These are phyloP conservation scores for Chrysosporium queenslandicum DNA, from an alignment of 2,329 filamentous ascomycete genomes.

Conservation along the genomic window DNA sequence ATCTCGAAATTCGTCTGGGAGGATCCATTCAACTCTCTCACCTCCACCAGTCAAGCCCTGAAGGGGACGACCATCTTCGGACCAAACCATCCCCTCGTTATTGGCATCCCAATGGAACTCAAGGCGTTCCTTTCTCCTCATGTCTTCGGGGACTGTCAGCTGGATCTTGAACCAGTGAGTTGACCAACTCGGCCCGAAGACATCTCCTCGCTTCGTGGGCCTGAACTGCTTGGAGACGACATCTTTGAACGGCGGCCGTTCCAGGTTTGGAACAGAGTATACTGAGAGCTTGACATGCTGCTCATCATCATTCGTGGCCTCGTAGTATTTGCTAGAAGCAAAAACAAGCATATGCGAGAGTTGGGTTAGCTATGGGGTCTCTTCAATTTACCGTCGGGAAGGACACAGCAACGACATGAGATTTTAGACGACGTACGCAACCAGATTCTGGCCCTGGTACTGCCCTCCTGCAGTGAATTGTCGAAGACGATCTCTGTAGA, in stretches of 20 bases:
- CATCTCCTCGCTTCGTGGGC: slow-evolving; percentile 62
- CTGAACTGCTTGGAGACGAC: slow-evolving; percentile 67
- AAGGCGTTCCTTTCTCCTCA: slow-evolving; percentile 67
- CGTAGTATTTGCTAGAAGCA: slow-evolving; percentile 55
- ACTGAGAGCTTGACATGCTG: slow-evolving; percentile 75
- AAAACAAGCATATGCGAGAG: background rate
- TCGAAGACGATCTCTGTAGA: slow-evolving; percentile 73
- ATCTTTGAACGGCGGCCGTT: slow-evolving; percentile 76
- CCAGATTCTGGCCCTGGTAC: slow-evolving; percentile 64
- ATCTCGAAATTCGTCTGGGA: slow-evolving; percentile 71
- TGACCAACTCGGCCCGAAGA: slow-evolving; percentile 89
- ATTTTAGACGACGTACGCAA: slow-evolving; percentile 46
- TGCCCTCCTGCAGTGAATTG: slow-evolving; percentile 73
- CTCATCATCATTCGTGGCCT: slow-evolving; percentile 56
- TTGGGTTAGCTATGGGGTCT: background rate
- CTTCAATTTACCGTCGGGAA: background rate
- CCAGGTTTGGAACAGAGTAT: slow-evolving; percentile 70
- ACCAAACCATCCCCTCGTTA: slow-evolving; percentile 93
- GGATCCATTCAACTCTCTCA: slow-evolving; percentile 82
- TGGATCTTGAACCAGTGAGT: slow-evolving; percentile 94
- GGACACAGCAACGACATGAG: background rate
- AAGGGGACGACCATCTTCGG: slow-evolving; percentile 74
- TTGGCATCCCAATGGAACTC: slow-evolving; percentile 94
- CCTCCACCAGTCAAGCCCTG: slow-evolving; percentile 86
- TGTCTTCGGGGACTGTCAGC: slow-evolving; percentile 63